Evolutionary conservation across 164 flowering plant genomes (phyloP).

Genomic region (Chloranthus sessilifolius): DNA sequence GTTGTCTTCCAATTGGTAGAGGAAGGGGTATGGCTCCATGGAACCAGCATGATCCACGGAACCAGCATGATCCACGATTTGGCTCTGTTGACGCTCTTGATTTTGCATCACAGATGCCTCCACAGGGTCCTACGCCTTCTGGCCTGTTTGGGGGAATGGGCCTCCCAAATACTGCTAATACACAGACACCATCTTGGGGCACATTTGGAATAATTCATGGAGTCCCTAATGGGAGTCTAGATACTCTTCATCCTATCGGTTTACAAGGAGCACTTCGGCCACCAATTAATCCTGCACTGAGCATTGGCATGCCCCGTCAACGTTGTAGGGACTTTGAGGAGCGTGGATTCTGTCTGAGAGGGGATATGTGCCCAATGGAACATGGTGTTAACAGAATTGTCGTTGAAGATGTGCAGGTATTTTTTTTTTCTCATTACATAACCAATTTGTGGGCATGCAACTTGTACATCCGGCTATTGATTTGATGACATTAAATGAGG

Average conservation of each 20-base stretch:
- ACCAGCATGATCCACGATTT: slow-evolving; percentile 55
- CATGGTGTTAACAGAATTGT: slow-evolving; percentile 95
- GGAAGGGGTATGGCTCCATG: slow-evolving; percentile 67
- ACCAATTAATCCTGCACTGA: slow-evolving; percentile 46
- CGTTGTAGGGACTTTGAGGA: slow-evolving; percentile 97
- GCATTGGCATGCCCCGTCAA: slow-evolving; percentile 58
- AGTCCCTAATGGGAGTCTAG: slow-evolving; percentile 68
- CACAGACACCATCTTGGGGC: slow-evolving; percentile 59
- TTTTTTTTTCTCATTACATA: not conserved
- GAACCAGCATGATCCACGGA: slow-evolving; percentile 24
- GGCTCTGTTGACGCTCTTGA: slow-evolving; percentile 35
- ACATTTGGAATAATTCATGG: slow-evolving; percentile 71
- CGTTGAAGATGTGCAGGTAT: slow-evolving; percentile 96
- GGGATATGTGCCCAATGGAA: slow-evolving; percentile 99
- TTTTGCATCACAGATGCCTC: slow-evolving; percentile 60
- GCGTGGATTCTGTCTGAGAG: slow-evolving; percentile 95
- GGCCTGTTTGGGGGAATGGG: slow-evolving; percentile 64
- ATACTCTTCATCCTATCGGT: slow-evolving; percentile 60
- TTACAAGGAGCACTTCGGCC: slow-evolving; percentile 59
- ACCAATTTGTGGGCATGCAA: too few relatives aligned
- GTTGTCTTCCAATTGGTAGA: slow-evolving; percentile 35
- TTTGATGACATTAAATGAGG: too few relatives aligned
- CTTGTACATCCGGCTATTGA: too few relatives aligned
- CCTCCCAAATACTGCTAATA: slow-evolving; percentile 49
- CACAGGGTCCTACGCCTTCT: slow-evolving; percentile 46